Evolutionary conservation across 2,329 filamentous ascomycete genomes (phyloP), one percentile per base, ranked within the genome.

Genomic region (Monosporascus sp.): DNA sequence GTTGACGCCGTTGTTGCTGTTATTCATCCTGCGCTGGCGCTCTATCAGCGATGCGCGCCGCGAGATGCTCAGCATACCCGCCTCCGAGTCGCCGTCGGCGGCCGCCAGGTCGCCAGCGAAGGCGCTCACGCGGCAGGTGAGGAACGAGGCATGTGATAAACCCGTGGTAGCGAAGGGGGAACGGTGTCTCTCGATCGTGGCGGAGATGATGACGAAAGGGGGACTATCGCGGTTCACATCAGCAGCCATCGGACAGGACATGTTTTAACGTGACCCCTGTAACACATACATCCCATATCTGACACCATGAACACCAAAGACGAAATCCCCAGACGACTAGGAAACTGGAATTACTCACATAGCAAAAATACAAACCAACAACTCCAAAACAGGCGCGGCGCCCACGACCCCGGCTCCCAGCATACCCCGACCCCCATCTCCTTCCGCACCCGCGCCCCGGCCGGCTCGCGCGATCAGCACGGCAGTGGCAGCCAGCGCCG

Each of bases 321-420:
- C 11, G 5, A 35, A 31, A 5, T 1, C 9, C 11, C 31, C 31
- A 14, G 31, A 2, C 14, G 31, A 35, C 31, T 35, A 35, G 31
- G 31, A 5, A 44, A 47, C 8, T 15, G 11, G 37, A 2, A 38
- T 18, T 27, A 61, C 61, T 60, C 63, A 71, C 68, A 70, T 54
- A 7, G 66, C 66, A 44, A 63, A 58, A 11, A 59, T 55, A 35
- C 66, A 67, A n/a, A 68, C 45, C n/a, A 67, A 39, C 31, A 70
- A 47, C 48, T 69, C 58, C 15, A 70, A 50, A 50, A 66, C 65
- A 5, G 67, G 63, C 27, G 65, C 57, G 56, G 52, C 70, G 59
- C 48, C 68, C 57, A 22, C 25, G 53, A 62, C 54, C 2, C 59
- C 61, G 5, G 50, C 49, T 7, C 54, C 50, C 6, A 47, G 57